phyloP scores from a whole-genome alignment of 306 rosid genomes.

The Hylodesmum podocarpum region DNA sequence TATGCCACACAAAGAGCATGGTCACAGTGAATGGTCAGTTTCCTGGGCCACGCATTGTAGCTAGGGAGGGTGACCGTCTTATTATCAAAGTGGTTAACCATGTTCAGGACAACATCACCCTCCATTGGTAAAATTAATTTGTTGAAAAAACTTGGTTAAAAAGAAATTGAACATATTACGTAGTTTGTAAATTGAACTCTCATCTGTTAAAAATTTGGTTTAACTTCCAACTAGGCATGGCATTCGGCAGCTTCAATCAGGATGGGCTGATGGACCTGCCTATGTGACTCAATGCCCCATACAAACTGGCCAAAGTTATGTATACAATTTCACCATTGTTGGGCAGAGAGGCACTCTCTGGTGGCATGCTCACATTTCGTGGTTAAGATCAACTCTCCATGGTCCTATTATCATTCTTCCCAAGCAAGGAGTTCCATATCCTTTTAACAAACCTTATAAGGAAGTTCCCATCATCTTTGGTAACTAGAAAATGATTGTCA shows the following conservation, averaged over 20 bases:
- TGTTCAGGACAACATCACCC: slow-evolving; percentile 51
- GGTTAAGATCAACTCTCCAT: slow-evolving; percentile 60
- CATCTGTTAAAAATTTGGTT: neutral
- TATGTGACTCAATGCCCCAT: slow-evolving; percentile 70
- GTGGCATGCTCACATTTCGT: slow-evolving; percentile 68
- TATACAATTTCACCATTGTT: slow-evolving; percentile 54
- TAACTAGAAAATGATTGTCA: neutral
- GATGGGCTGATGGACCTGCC: slow-evolving; percentile 77
- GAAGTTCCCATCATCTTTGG: slow-evolving; percentile 44
- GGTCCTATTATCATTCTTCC: slow-evolving; percentile 61
- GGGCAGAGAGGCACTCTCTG: slow-evolving; percentile 69
- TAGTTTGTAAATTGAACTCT: neutral
- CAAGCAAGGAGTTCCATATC: slow-evolving; percentile 45
- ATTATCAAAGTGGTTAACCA: slow-evolving; percentile 58
- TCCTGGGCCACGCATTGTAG: slow-evolving; percentile 64
- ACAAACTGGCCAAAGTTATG: slow-evolving; percentile 59
- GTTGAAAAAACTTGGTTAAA: neutral
- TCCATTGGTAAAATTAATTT: slow-evolving; percentile 52
- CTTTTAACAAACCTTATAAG: slow-evolving; percentile 36
- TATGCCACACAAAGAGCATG: slow-evolving; percentile 58
- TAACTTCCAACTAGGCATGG: slow-evolving; percentile 53
- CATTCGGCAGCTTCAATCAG: slow-evolving; percentile 50
- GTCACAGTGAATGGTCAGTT: slow-evolving; percentile 66
- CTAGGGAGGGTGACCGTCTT: slow-evolving; percentile 58
- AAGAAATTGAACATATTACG: neutral